Evolutionary conservation across 2,329 filamentous ascomycete genomes (phyloP), one percentile per base, ranked within the genome.

Genomic region (Aspergillus pseudotamarii): DNA sequence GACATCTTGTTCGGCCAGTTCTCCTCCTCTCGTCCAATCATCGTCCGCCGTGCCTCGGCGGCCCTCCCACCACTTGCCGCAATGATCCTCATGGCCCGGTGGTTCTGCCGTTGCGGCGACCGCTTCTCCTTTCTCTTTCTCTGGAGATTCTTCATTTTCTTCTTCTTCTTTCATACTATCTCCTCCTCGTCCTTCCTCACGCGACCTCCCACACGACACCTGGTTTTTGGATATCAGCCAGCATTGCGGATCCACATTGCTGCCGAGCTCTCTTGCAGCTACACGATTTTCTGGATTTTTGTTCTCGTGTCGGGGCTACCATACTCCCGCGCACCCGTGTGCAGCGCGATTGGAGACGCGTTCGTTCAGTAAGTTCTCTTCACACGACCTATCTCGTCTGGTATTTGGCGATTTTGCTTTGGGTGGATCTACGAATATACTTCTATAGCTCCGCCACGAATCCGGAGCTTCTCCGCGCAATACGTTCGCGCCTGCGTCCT

Each of bases 11-110:
- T 61, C 64, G 64, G 58, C 36, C 64, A 60, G 61, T 64, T 70
- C 75, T 76, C 76, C 76, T 78, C 74, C 68, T 74, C 71, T 75
- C 69, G 66, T 45, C 76, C 76, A 78, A 78, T 78, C 72, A 78
- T 23, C 55, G 41, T 36, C 60, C 64, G 57, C 61, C 53, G 59
- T 67, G 63, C 66, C 66, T 66, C 71, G 71, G 73, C 71, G 70
- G 69, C 72, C 76, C 72, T 77, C 72, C 71, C 71, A 63, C 69
- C 70, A 68, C 69, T 70, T 70, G 68, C 68, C 69, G 67, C 69
- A 71, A 68, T 71, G 68, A 70, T 72, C 69, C 71, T 71, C 69
- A 70, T 68, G 63, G 64, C 65, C 67, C 68, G 34, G 34, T 36
- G 66, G 67, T 68, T 72, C 72, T 72, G 68, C 68, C 67, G 67